Conservation (phyloP, 2,329 filamentous ascomycete genomes). For the Cytospora chrysosperma region DNA sequence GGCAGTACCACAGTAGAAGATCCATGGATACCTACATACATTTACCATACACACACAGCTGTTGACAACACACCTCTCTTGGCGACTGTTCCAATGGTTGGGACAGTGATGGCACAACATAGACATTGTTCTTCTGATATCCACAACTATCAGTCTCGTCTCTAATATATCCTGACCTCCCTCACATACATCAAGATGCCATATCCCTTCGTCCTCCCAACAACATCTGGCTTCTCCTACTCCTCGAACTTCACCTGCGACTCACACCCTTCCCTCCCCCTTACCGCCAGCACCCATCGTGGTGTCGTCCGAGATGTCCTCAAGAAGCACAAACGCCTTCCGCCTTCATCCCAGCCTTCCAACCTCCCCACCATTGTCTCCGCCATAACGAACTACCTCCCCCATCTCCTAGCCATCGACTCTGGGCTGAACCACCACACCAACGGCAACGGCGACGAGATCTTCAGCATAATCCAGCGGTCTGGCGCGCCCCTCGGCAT, state of each 20-base stretch:
- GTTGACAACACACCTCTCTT: no score
- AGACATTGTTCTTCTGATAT: not conserved
- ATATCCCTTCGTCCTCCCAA: conserved; percentile 83
- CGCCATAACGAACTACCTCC: conserved; percentile 73
- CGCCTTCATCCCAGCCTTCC: conserved; percentile 65
- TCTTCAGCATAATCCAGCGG: conserved; percentile 59
- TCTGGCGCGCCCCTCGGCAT: conserved; percentile 61
- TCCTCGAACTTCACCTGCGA: conserved; percentile 72
- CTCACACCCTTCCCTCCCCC: conserved; percentile 85
- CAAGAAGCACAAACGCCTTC: conserved; percentile 87
- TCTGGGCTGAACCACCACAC: conserved; percentile 60
- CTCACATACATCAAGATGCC: conserved; percentile 63
- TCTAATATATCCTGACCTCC: not conserved
- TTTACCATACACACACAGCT: no score
- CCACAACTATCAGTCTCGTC: conserved; percentile 6
- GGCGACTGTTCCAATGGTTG: no score
- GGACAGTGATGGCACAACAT: not conserved
- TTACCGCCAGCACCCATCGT: conserved; percentile 78
- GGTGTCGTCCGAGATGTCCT: conserved; percentile 79
- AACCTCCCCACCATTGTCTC: conserved; percentile 70
- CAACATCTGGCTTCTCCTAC: conserved; percentile 84
- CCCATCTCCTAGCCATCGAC: conserved; percentile 78
- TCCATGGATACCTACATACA: no score
- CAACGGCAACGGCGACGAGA: conserved; percentile 50
- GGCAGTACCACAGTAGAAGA: no score